Base-by-base conservation (phyloP, 139 green algal genomes). In the Yamagishiella unicocca region DNA sequence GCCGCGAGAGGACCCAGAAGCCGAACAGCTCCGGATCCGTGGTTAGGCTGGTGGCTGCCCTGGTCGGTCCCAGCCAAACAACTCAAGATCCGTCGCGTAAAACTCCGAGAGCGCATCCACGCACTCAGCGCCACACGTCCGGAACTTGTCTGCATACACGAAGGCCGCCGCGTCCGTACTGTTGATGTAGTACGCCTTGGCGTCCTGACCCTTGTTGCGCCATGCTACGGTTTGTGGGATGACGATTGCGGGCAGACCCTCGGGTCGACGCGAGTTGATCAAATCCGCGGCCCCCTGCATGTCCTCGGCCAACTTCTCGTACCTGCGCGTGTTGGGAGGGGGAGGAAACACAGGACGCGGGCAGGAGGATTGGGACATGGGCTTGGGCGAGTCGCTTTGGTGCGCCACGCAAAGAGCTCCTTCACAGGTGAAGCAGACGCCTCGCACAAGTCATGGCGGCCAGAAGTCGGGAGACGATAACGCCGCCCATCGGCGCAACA, bases 41-140 rank as follows among this genome's bases (percentile, higher is more conserved):
- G n/a, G n/a, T n/a, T n/a, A 53, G 33, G 4, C 38, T 2, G 64
- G 19, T 33, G 33, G 29, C 37, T 33, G 58, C 19, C 42, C 42
- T 1, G 79, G 79, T 27, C n/a, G 40, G 33, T 76, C 61, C 79
- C 79, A 85, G n/a, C 79, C 79, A 50, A 85, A 85, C 29, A 85
- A 35, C 61, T 75, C 29, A 40, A 85, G 62, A 24, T 85, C 79
- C 17, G 29, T 24, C 0, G 29, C 21, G 43, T 50, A 85, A 40
- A 85, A 85, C 9, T 75, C 40, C 17, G 79, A 1, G n/a, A 85
- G 43, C 1, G 61, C 61, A 4, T 62, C n/a, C 19, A 64, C 61
- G 40, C 79, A 85, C 0, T 10, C 0, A 0, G 4, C 17, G 42
- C 79, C 79, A 25, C 79, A 85, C 19, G 14, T 4, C 1, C 79